Base-by-base conservation (phyloP, 441 rosid species). In the Erodium trifolium region DNA sequence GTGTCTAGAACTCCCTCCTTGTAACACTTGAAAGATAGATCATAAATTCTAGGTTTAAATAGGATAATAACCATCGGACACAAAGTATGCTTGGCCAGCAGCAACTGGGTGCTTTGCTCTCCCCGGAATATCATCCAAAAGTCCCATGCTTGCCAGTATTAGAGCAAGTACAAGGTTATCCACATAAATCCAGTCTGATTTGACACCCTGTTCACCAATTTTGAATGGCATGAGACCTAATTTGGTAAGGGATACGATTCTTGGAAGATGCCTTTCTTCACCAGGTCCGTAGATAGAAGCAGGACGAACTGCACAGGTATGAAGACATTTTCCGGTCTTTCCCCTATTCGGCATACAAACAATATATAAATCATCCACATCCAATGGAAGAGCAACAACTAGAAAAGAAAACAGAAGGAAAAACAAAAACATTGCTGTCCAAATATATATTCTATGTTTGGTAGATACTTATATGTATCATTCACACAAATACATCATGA, bases 221-320 rank as follows among this genome's bases (percentile, higher is more conserved):
- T 62, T 88, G 73, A 91, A 93, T n/a, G 76, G 80, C 12, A 85
- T 11, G 68, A 93, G 78, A 63, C 97, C 96, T 65, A 91, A 29
- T 82, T 91, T 88, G 0, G 90, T 89, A 63, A 86, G 75, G 49
- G 84, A 84, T 68, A 93, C 71, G 63, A 91, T 88, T 82, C 99
- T 87, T 18, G 96, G 99, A 67, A 94, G 77, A 80, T 90, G 99
- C 66, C 97, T 83, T 73, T 91, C 96, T 85, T 93, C 96, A 4
- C 99, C 96, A 0, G 92, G 99, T 70, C 97, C 97, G 71, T 93
- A 91, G 49, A 93, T 89, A 64, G 97, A 97, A 63, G 96, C 97
- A 37, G 97, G 97, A 68, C 97, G 96, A 51, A 93, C 67, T 0
- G 93, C 92, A 79, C 96, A 91, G 0, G 99, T 87, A 68, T 86